phyloP scores from a whole-genome alignment of 73 alveolate genomes.

The Blepharisma japonicum region DNA sequence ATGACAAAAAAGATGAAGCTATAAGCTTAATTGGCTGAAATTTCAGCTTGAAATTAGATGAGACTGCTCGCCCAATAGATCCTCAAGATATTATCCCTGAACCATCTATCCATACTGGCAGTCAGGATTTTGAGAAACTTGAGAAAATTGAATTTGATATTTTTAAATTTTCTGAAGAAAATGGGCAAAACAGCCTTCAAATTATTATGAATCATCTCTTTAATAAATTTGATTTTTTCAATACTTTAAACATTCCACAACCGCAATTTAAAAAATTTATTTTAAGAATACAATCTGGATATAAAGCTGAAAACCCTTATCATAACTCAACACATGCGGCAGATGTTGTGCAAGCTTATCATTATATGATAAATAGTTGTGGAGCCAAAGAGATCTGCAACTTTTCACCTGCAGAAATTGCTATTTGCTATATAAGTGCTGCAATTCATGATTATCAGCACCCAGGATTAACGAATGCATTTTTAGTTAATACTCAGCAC shows the following conservation, averaged over 20 bases:
- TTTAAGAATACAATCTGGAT: slow-evolving; percentile 21
- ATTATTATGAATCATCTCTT: background rate
- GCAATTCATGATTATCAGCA: slow-evolving; percentile 73
- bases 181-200: background rate
- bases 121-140: background rate
- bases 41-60: too few species aligned
- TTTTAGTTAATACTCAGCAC: slow-evolving; percentile 50
- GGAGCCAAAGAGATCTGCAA: background rate
- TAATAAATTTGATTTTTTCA: background rate
- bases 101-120: too few species aligned
- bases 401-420: background rate
- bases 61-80: too few species aligned
- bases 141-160: slow-evolving; percentile 3
- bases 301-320: slow-evolving; percentile 29
- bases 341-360: slow-evolving; percentile 57
- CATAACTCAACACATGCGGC: slow-evolving; percentile 68
- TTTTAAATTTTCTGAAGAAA: background rate
- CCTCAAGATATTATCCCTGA: too few species aligned
- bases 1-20: too few species aligned
- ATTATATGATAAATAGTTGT: slow-evolving; percentile 36
- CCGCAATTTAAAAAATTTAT: background rate
- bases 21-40: too few species aligned
- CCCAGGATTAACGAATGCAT: slow-evolving; percentile 72
- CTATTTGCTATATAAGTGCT: slow-evolving; percentile 32
- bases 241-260: slow-evolving; percentile 1